Conservation (phyloP, 306 rosid species). For the Rubus parviflorus region DNA sequence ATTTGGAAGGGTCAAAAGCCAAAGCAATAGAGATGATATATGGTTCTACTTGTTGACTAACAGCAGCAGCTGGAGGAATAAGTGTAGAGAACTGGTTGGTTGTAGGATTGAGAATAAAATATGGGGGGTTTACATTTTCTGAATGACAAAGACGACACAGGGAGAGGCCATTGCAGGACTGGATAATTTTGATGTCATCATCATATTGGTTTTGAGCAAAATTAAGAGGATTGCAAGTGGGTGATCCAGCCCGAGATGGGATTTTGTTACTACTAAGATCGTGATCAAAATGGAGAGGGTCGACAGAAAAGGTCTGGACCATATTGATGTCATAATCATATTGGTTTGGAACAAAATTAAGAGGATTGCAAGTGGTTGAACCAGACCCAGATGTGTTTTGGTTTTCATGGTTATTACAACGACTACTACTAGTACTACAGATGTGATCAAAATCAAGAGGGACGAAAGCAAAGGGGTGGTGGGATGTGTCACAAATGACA, state of each 20-base stretch:
- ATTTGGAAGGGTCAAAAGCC: not conserved
- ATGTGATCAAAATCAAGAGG: not conserved
- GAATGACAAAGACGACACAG: not conserved
- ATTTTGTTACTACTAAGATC: too few relatives aligned
- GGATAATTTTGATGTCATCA: not conserved
- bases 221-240: not conserved
- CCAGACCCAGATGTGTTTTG: not conserved
- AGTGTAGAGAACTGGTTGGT: not conserved
- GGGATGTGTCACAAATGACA: not conserved
- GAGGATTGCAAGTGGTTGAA: too few relatives aligned
- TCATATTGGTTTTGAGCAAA: not conserved
- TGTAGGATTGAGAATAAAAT: not conserved
- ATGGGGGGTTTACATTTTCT: not conserved
- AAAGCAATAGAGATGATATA: not conserved
- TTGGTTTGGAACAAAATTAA: too few relatives aligned
- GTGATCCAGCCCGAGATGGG: not conserved
- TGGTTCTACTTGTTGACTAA: not conserved
- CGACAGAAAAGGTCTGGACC: too few relatives aligned
- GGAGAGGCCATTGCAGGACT: constrained; percentile 3
- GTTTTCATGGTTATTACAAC: not conserved
- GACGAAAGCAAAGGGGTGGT: not conserved
- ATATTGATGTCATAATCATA: too few relatives aligned
- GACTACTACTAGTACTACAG: not conserved
- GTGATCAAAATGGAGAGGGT: too few relatives aligned
- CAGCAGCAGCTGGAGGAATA: not conserved